Percentiles rank a stretch among this genome's conserved stretches.
Conservation (phyloP, 768 basidiomycete species). For the Kwoniella pini region DNA sequence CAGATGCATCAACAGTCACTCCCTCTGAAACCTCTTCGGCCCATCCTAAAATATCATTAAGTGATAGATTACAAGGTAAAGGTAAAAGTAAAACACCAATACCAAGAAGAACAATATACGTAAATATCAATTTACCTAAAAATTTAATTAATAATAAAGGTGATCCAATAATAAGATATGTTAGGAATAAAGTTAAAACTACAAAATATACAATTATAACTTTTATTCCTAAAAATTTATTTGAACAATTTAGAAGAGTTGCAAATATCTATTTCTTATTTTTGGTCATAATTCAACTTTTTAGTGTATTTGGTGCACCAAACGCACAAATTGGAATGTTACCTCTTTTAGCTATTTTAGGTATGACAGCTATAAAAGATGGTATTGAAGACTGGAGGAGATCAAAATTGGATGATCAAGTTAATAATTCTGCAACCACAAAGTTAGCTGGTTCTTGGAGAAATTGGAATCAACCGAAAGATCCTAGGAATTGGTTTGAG, state of each 20-base stretch:
- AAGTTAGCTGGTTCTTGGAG: slow-evolving; percentile 77
- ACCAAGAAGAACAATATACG: slow-evolving; percentile 71
- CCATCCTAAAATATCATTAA: not conserved
- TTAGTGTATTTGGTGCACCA: slow-evolving; percentile 86
- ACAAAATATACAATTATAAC: slow-evolving; percentile 89
- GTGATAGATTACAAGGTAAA: slow-evolving; percentile 6
- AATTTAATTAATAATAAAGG: slow-evolving; percentile 69
- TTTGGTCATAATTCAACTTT: slow-evolving; percentile 82
- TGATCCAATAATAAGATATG: slow-evolving; percentile 77
- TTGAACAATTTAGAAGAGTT: slow-evolving; percentile 88
- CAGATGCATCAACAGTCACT: not conserved
- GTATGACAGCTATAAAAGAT: slow-evolving; percentile 91
- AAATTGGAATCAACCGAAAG: slow-evolving; percentile 82
- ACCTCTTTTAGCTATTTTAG: slow-evolving; percentile 81
- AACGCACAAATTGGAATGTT: slow-evolving; percentile 77
- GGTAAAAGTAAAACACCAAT: slow-evolving; percentile 6
- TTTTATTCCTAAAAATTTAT: slow-evolving; percentile 90
- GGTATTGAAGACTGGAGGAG: slow-evolving; percentile 95
- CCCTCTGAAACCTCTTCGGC: not conserved
- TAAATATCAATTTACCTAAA: slow-evolving; percentile 70
- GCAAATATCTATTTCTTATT: slow-evolving; percentile 91
- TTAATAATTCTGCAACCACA: slow-evolving; percentile 91
- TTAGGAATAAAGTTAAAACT: slow-evolving; percentile 89
- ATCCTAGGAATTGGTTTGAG: slow-evolving; percentile 74
- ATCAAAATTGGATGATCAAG: slow-evolving; percentile 80